Percentiles rank a stretch among this genome's conserved stretches.
These are phyloP conservation scores for Nicotiana sylvestris DNA, from an alignment of 257 asterid species.

Conservation along the genomic window DNA sequence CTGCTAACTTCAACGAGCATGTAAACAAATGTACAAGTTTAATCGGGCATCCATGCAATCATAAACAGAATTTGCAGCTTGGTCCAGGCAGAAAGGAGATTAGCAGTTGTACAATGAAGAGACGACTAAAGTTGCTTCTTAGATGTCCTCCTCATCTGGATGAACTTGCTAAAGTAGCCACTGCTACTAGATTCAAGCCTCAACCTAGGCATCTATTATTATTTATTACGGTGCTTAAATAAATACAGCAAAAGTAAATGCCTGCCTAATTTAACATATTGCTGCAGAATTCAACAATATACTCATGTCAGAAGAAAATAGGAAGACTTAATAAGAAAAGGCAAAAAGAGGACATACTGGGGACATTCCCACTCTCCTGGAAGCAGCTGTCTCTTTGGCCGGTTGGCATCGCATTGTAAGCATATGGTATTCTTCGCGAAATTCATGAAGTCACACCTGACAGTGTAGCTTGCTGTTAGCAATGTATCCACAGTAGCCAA, in stretches of 20 bases:
- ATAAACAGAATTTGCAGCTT: background rate
- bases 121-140: background rate
- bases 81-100: background rate
- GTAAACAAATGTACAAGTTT: background rate
- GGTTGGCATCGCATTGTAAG: slow-evolving; percentile 94
- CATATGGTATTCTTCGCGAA: slow-evolving; percentile 91
- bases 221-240: background rate
- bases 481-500: background rate
- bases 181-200: background rate
- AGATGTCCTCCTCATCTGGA: background rate
- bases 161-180: background rate
- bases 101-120: background rate
- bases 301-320: background rate
- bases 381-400: slow-evolving; percentile 94
- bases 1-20: background rate
- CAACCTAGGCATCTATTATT: background rate
- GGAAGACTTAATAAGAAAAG: background rate
- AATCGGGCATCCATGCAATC: background rate
- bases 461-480: slow-evolving; percentile 5
- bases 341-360: slow-evolving; percentile 40
- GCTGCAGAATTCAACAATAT: background rate
- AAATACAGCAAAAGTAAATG: background rate
- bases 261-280: background rate
- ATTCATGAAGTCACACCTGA: slow-evolving; percentile 96
- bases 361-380: slow-evolving; percentile 99